A percentile compares a stretch with the other conserved stretches of the same genome.
Evolutionary conservation across 2,329 filamentous ascomycete genomes (phyloP).

Genomic region (Colletotrichum truncatum): DNA sequence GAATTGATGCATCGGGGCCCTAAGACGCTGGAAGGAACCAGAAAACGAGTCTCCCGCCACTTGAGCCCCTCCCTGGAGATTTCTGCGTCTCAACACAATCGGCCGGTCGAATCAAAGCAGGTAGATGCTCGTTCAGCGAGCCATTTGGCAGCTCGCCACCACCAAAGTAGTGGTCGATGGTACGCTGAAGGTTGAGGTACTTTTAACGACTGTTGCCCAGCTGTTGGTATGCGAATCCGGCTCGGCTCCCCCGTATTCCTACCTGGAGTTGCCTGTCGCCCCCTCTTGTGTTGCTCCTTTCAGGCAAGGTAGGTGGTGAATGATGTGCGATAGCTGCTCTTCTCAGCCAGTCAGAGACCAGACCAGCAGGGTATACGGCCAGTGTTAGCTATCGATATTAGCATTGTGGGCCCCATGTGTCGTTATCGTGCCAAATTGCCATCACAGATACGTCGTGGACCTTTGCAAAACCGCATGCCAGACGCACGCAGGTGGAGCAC

Average conservation of each 20-base stretch:
- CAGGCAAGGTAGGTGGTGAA: slow-evolving; percentile 3
- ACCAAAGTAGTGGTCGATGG: slow-evolving; percentile 16
- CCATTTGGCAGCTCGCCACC: slow-evolving; percentile 10
- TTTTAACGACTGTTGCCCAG: slow-evolving; percentile 4
- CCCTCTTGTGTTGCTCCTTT: not conserved
- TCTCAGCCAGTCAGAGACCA: slow-evolving; percentile 11
- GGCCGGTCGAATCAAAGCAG: slow-evolving; percentile 9
- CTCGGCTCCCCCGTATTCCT: slow-evolving; percentile 18
- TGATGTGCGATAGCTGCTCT: not conserved
- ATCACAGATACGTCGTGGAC: slow-evolving; percentile 28
- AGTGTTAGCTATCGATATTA: not conserved
- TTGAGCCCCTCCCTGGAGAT: not conserved
- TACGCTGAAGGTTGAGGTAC: slow-evolving; percentile 20
- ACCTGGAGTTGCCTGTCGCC: not conserved
- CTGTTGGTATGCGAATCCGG: not conserved
- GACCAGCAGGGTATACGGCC: slow-evolving; percentile 11
- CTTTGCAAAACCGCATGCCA: slow-evolving; percentile 20
- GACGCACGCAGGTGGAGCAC: slow-evolving; percentile 18
- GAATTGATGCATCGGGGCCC: slow-evolving; percentile 22
- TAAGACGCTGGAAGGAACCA: slow-evolving; percentile 8
- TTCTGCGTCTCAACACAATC: slow-evolving; percentile 21
- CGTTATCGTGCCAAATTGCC: slow-evolving; percentile 27
- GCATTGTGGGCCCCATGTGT: slow-evolving; percentile 21
- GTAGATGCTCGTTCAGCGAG: not conserved
- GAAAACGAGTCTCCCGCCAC: slow-evolving; percentile 21